Evolutionary conservation across 2,329 filamentous ascomycete genomes (phyloP).

Genomic region (Pyricularia pennisetigena): DNA sequence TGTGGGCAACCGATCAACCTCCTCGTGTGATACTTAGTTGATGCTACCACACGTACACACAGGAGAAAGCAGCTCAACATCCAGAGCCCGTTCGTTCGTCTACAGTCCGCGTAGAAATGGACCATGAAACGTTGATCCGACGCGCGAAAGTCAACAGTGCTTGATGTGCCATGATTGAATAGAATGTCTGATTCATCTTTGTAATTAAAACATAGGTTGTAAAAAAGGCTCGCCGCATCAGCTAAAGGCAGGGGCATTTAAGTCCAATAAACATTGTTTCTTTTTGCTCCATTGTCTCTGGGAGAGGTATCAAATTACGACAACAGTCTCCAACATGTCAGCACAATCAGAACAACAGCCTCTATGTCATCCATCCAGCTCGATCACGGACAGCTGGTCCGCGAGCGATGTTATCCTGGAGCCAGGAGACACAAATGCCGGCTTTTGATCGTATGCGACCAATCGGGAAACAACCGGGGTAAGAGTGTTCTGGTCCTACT

Average conservation of each 20-base stretch:
- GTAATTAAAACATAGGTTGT: not conserved
- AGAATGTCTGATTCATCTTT: not conserved
- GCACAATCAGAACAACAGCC: not conserved
- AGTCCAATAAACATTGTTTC: not conserved
- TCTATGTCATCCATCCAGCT: not conserved
- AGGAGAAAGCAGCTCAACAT: not conserved
- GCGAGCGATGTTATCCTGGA: not conserved
- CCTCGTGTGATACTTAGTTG: not conserved
- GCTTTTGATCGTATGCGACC: not conserved
- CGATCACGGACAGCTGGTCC: not conserved
- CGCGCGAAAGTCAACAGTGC: not conserved
- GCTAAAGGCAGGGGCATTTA: not conserved
- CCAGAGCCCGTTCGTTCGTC: not conserved
- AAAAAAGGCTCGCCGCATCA: not conserved
- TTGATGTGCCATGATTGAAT: not conserved
- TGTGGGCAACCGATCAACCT: not conserved
- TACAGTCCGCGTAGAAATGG: not conserved
- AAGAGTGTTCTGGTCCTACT: slow-evolving; percentile 20
- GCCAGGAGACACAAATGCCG: not conserved
- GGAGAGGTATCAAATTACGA: not conserved
- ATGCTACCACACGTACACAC: not conserved
- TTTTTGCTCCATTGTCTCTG: not conserved
- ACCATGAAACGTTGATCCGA: not conserved
- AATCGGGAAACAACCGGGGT: not conserved
- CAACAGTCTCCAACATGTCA: not conserved